These are phyloP conservation scores for Termitomyces sp. DNA, from an alignment of 768 basidiomycete species.

Conservation along the genomic window DNA sequence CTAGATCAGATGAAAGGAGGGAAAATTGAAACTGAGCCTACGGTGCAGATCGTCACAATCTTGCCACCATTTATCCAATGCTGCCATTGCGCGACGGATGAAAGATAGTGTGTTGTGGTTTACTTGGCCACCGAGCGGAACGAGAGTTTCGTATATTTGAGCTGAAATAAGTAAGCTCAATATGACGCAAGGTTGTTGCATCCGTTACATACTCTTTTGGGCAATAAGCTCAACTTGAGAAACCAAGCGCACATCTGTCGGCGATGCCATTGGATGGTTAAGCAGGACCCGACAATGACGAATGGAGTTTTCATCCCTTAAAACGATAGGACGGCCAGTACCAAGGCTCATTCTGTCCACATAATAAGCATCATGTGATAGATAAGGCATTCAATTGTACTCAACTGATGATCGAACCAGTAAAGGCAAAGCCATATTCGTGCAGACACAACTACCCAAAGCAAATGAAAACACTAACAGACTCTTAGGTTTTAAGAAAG, in stretches of 20 bases:
- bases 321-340: slow-evolving; percentile 84
- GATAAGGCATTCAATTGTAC: slow-evolving; percentile 22
- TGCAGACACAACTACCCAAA: slow-evolving; percentile 72
- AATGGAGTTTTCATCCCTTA: slow-evolving; percentile 87
- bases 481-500: slow-evolving; percentile 12
- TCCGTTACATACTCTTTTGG: slow-evolving; percentile 68
- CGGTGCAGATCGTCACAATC: slow-evolving; percentile 87
- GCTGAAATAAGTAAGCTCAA: slow-evolving; percentile 39
- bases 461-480: background rate
- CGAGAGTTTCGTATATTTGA: slow-evolving; percentile 89
- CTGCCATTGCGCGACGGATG: slow-evolving; percentile 80
- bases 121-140: slow-evolving; percentile 81
- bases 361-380: slow-evolving; percentile 6
- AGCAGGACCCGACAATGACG: slow-evolving; percentile 79
- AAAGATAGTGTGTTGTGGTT: slow-evolving; percentile 82
- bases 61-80: slow-evolving; percentile 87
- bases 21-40: slow-evolving; percentile 24
- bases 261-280: slow-evolving; percentile 80
- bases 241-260: slow-evolving; percentile 85
- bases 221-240: slow-evolving; percentile 86
- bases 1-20: slow-evolving; percentile 9
- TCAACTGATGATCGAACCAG: slow-evolving; percentile 92
- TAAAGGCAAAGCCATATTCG: slow-evolving; percentile 94
- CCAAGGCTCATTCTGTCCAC: slow-evolving; percentile 77
- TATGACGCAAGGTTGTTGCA: background rate